Base-by-base conservation (phyloP, 352 stramenopile genomes). In the Thalassiosira livingstoniorum region DNA sequence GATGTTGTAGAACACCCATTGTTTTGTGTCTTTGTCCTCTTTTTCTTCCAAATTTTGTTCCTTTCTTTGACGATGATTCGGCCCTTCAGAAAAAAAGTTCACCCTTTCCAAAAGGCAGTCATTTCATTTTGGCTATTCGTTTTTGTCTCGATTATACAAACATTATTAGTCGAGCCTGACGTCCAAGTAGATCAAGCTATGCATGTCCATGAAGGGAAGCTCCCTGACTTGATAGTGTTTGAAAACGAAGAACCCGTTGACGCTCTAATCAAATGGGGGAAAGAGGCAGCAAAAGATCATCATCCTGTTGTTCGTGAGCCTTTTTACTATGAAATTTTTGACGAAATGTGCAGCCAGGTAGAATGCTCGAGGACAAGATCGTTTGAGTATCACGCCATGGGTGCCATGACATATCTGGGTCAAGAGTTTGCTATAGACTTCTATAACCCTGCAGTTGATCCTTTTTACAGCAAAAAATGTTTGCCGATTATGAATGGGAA, bases 201-300 rank as follows among this genome's bases (percentile, higher is more conserved):
- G 74, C 83, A 89, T 78, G 65, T 42, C 11, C 78, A 80, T 42
- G 75, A 87, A 64, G 83, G 83, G 25, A 87, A 81, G 29, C 54
- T 88, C 5, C 80, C 79, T 31, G 75, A 87, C 77, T 51, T 90
- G 2, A 37, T 84, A 23, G 78, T 90, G 27, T 75, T 81, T 43
- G 84, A 90, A 80, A 76, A 75, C 35, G 74, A 90, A 67, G 75
- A 90, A 29, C 80, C 80, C 27, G 75, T 82, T 15, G 84, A 90
- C 72, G 84, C 80, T 1, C 47, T 90, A 2, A 39, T 87, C 10
- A 82, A 86, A 55, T 90, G 84, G 84, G 75, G 62, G 32, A 90
- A 86, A 64, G 27, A 80, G 31, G 80, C 72, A 34, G 60, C 64
- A 21, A 82, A 81, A 34, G 68, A 88, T 37, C 78, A 82, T 51